These are phyloP conservation scores for Cudoniella acicularis DNA, from an alignment of 495 filamentous ascomycete genomes.

Conservation along the genomic window DNA sequence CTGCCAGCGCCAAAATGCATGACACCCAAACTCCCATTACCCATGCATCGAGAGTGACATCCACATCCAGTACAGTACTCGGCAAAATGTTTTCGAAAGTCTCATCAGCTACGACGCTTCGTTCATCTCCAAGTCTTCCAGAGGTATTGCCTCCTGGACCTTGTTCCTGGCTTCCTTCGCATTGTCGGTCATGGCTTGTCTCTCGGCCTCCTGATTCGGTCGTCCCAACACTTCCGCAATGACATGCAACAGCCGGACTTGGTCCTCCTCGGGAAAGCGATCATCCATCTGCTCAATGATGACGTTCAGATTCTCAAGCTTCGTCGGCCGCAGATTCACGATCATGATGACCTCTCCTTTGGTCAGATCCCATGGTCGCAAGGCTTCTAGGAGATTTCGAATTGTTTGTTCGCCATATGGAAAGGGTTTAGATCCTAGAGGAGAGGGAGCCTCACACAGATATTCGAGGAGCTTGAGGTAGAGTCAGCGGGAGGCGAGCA, in stretches of 20 bases:
- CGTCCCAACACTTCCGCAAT: conserved; percentile 34
- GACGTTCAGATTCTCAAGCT: conserved; percentile 37
- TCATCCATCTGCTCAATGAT: conserved; percentile 48
- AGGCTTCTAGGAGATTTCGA: conserved; percentile 34
- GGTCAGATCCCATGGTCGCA: conserved; percentile 48
- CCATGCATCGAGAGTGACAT: background rate
- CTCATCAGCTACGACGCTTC: no score
- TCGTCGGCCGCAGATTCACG: conserved; percentile 49
- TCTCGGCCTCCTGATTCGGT: conserved; percentile 25
- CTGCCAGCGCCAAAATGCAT: background rate
- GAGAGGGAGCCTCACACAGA: conserved; percentile 28
- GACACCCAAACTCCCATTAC: background rate
- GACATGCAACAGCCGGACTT: conserved; percentile 34
- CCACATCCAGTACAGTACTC: no score
- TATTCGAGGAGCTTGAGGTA: conserved; percentile 31
- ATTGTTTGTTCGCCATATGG: conserved; percentile 27
- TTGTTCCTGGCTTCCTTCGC: conserved; percentile 21
- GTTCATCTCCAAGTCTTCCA: background rate
- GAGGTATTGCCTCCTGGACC: conserved; percentile 13
- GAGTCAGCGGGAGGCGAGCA: no score
- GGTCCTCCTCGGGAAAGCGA: conserved; percentile 33
- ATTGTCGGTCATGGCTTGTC: conserved; percentile 24
- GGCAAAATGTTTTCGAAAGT: no score
- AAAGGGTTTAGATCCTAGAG: conserved; percentile 21
- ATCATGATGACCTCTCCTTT: conserved; percentile 66